Evolutionary conservation across 140 eudicot genomes (phyloP).

Genomic region (Anethum foeniculum): DNA sequence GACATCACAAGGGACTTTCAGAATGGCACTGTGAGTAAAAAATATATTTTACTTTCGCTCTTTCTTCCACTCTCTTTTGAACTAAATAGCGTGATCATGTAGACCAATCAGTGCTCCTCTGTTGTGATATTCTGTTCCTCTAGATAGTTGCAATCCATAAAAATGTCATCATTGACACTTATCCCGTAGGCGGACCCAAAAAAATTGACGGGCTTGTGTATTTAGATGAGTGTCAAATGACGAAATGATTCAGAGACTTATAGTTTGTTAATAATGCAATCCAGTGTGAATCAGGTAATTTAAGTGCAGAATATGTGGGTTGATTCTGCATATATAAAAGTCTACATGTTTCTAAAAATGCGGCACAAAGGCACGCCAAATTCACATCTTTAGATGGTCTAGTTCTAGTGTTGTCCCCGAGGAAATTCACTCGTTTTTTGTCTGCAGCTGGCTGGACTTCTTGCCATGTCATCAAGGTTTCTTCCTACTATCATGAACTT

Average conservation of each 20-base stretch:
- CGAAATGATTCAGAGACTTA: not conserved
- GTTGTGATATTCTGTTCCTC: not conserved
- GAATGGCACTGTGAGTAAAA: constrained; percentile 51
- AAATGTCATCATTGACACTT: not conserved
- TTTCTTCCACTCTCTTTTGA: not conserved
- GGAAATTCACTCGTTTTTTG: not conserved
- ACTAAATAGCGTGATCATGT: not conserved
- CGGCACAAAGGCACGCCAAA: not conserved
- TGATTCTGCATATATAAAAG: not conserved
- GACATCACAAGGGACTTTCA: constrained; percentile 47
- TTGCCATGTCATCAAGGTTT: constrained; percentile 37
- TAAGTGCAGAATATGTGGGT: not conserved
- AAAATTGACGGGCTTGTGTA: not conserved
- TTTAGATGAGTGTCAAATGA: not conserved
- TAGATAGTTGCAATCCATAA: not conserved
- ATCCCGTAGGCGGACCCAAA: not conserved
- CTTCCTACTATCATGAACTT: constrained; percentile 49
- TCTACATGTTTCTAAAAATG: not conserved
- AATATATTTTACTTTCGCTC: not conserved
- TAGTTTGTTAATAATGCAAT: not conserved
- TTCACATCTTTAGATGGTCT: not conserved
- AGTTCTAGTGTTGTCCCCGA: not conserved
- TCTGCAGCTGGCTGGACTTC: constrained; percentile 43
- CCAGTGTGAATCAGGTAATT: not conserved
- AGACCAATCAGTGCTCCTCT: not conserved